Evolutionary conservation across 192 early-diverging fungal genomes (phyloP).

Genomic region (Diversispora eburnea): DNA sequence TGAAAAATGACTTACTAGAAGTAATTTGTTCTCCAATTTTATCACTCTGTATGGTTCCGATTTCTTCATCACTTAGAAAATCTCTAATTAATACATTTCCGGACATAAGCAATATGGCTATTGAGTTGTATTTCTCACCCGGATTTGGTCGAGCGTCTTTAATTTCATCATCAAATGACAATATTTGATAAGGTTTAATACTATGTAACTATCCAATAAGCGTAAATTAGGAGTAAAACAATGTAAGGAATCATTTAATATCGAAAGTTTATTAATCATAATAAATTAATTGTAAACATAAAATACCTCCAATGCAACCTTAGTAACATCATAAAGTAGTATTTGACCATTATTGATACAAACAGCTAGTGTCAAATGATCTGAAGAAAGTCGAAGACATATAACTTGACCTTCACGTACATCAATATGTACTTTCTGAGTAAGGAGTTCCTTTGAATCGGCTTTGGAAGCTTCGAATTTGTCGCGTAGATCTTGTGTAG

Average conservation of each 20-base stretch:
- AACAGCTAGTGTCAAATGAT: slow-evolving; percentile 42
- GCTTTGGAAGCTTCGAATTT: slow-evolving; percentile 32
- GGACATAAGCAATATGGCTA: slow-evolving; percentile 50
- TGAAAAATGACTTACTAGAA: slow-evolving; percentile 13
- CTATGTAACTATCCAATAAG: slow-evolving; percentile 26
- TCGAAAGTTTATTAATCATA: slow-evolving; percentile 21
- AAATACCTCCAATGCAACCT: slow-evolving; percentile 41
- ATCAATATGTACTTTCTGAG: slow-evolving; percentile 35
- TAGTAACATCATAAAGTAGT: slow-evolving; percentile 38
- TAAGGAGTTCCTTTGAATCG: slow-evolving; percentile 30
- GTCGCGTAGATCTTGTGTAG: slow-evolving; percentile 30
- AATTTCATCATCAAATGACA: slow-evolving; percentile 46
- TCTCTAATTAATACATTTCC: slow-evolving; percentile 32
- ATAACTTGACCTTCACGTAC: slow-evolving; percentile 34
- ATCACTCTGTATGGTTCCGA: not conserved
- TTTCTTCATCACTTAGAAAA: not conserved
- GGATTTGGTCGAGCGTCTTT: slow-evolving; percentile 65
- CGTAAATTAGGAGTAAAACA: slow-evolving; percentile 29
- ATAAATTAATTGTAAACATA: slow-evolving; percentile 30
- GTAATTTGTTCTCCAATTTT: slow-evolving; percentile 19
- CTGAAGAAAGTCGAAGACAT: slow-evolving; percentile 42
- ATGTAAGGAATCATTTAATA: slow-evolving; percentile 26
- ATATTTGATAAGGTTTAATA: slow-evolving; percentile 39
- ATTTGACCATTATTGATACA: slow-evolving; percentile 35
- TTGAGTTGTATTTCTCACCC: slow-evolving; percentile 39